A percentile compares a stretch with the other conserved stretches of the same genome.
Conservation (phyloP, 2,329 filamentous ascomycete genomes). For the Mycogone perniciosa region DNA sequence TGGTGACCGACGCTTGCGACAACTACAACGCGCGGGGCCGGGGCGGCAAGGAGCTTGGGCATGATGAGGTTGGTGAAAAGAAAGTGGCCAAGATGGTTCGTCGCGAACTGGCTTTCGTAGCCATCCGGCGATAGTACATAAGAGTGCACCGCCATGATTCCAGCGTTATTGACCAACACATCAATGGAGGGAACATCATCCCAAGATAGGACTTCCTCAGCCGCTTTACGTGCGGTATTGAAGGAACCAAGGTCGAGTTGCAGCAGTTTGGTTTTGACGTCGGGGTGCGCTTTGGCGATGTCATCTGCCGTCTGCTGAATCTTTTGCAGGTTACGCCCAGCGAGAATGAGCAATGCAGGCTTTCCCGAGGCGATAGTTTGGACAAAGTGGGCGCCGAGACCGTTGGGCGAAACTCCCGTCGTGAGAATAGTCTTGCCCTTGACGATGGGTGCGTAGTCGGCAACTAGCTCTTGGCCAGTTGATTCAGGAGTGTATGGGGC, state of each 20-base stretch:
- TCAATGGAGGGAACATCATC: conserved; percentile 22
- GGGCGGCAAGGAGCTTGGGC: conserved; percentile 21
- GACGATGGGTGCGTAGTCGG: conserved; percentile 7
- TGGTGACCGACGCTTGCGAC: conserved; percentile 36
- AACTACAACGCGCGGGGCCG: conserved; percentile 33
- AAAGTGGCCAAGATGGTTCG: conserved; percentile 34
- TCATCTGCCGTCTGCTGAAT: conserved; percentile 30
- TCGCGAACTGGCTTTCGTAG: conserved; percentile 29
- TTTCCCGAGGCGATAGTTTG: conserved; percentile 32
- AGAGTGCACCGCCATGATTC: conserved; percentile 32
- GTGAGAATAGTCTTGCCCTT: conserved; percentile 31
- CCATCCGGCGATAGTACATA: conserved; percentile 29
- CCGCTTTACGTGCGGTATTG: conserved; percentile 30
- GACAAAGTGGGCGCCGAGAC: conserved; percentile 33
- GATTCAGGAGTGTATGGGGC: too few relatives aligned
- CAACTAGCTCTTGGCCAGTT: too few relatives aligned
- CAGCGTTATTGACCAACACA: conserved; percentile 41
- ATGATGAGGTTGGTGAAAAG: conserved; percentile 34
- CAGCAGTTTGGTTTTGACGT: conserved; percentile 26
- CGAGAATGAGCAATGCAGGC: conserved; percentile 39
- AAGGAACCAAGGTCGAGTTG: conserved; percentile 34
- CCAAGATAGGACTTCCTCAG: conserved; percentile 24
- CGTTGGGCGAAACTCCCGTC: conserved; percentile 34
- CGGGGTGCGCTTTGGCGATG: conserved; percentile 26
- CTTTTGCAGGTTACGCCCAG: conserved; percentile 37